Evolutionary conservation across 331 rosid genomes (phyloP).

Genomic region (Spiraea crenata): DNA sequence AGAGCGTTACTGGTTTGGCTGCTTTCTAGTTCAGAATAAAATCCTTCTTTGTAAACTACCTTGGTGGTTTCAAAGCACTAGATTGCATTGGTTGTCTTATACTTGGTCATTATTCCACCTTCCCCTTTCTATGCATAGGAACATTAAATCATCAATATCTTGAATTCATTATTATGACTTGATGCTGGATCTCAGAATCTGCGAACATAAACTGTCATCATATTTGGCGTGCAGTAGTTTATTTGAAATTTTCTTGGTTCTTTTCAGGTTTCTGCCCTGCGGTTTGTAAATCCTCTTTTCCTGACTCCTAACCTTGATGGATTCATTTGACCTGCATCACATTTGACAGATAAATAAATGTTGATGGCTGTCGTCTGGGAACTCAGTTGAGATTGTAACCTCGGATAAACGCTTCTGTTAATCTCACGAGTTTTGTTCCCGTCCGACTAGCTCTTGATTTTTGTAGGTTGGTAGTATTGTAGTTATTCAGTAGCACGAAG

Average conservation of each 20-base stretch:
- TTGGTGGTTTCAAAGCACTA: too few relatives aligned
- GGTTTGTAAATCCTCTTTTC: constrained; percentile 3
- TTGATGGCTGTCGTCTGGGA: neutral
- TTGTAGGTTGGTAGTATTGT: neutral
- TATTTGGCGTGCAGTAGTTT: too few relatives aligned
- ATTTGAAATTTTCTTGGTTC: neutral
- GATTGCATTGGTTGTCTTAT: too few relatives aligned
- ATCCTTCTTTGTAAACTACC: too few relatives aligned
- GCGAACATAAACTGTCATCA: too few relatives aligned
- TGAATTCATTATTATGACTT: too few relatives aligned
- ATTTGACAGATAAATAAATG: neutral
- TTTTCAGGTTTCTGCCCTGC: neutral
- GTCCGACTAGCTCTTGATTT: neutral
- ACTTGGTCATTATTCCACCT: too few relatives aligned
- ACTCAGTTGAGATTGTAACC: neutral
- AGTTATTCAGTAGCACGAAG: neutral
- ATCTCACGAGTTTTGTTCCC: neutral
- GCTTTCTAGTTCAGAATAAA: too few relatives aligned
- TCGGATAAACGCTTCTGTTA: neutral
- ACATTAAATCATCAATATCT: too few relatives aligned
- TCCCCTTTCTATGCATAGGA: too few relatives aligned
- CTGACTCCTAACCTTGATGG: neutral
- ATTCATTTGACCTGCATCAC: neutral
- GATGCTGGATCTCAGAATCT: too few relatives aligned
- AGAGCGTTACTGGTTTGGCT: too few relatives aligned